These are phyloP conservation scores for Pleurozium schreberi DNA, from an alignment of 225 moss, liverwort and hornwort species.

Conservation along the genomic window DNA sequence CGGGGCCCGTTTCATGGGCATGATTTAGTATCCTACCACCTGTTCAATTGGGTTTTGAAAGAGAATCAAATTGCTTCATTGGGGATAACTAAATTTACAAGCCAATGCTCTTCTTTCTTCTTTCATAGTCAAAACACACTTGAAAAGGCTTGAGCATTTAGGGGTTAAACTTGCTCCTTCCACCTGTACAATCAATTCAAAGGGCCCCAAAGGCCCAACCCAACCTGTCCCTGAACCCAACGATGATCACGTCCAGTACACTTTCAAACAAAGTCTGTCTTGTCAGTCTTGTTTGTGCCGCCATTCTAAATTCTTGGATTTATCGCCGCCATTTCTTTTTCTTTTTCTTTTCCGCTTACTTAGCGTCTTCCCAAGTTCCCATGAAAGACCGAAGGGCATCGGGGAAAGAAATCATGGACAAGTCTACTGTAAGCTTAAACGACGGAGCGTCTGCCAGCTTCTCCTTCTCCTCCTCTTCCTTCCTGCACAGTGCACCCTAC, in stretches of 20 bases:
- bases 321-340: not conserved
- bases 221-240: not conserved
- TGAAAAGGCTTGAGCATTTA: no score
- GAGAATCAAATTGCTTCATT: not conserved
- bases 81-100: no score
- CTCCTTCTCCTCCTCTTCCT: not conserved
- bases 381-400: not conserved
- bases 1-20: no score
- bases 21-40: no score
- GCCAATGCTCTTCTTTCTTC: no score
- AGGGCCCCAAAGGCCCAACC: no score
- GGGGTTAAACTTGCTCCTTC: not conserved
- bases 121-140: no score
- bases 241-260: not conserved
- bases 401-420: not conserved
- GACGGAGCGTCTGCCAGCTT: not conserved
- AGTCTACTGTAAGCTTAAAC: not conserved
- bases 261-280: not conserved
- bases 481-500: no score
- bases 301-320: not conserved
- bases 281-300: not conserved
- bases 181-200: not conserved
- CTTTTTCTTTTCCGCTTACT: not conserved
- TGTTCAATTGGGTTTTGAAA: no score
- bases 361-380: not conserved